Conservation (phyloP, 1,284 basidiomycete genomes). For the Agroathelia rolfsii region DNA sequence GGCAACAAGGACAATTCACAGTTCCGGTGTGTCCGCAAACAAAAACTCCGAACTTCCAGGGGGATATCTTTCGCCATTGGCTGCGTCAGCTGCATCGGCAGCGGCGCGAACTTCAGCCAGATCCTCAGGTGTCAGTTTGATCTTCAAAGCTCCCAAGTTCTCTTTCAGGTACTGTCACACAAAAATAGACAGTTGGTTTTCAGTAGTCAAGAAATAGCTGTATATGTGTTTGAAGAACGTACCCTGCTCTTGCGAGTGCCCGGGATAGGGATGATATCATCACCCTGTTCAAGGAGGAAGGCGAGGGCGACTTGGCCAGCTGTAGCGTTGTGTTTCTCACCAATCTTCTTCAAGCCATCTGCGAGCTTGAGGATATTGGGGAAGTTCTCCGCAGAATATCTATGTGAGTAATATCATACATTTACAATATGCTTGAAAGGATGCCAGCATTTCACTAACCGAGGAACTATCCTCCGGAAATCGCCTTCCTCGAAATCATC, state of each 20-base stretch:
- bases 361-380: constrained; percentile 32
- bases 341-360: constrained; percentile 25
- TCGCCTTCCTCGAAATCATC: constrained; percentile 17
- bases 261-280: constrained; percentile 32
- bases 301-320: constrained; percentile 38
- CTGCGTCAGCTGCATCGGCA: constrained; percentile 7
- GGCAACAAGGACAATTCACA: too few relatives aligned
- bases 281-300: constrained; percentile 35
- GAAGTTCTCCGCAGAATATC: constrained; percentile 31
- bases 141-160: constrained; percentile 6
- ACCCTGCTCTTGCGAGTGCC: too few relatives aligned
- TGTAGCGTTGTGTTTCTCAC: constrained; percentile 26
- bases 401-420: constrained; percentile 4
- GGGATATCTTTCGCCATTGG: too few relatives aligned
- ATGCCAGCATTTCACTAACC: constrained; percentile 12
- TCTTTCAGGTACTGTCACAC: constrained; percentile 8
- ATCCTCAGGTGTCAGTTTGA: constrained; percentile 7
- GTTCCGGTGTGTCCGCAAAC: too few relatives aligned
- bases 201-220: too few relatives aligned
- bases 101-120: constrained; percentile 5
- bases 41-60: too few relatives aligned
- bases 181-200: too few relatives aligned
- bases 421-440: too few relatives aligned
- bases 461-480: constrained; percentile 13
- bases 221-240: too few relatives aligned